Conservation (phyloP, 345 rosid species). For the Linum tenue region DNA sequence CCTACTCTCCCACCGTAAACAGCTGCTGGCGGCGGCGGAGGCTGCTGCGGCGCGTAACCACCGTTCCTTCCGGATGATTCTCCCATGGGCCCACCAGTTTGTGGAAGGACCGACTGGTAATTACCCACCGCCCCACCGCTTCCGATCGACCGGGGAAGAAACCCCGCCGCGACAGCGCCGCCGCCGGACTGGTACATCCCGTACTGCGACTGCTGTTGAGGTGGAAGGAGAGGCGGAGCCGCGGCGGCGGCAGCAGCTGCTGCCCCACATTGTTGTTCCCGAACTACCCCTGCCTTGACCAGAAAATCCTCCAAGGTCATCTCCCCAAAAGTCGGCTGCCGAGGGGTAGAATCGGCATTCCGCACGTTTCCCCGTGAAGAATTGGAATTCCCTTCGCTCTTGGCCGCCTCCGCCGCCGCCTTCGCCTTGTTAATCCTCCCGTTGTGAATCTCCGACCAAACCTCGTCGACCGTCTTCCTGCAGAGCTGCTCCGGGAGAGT, state of each 20-base stretch:
- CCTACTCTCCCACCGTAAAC: slow-evolving; percentile 44
- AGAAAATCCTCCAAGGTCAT: slow-evolving; percentile 90
- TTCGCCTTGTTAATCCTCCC: slow-evolving; percentile 17
- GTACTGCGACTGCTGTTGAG: slow-evolving; percentile 17
- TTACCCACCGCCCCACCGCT: no score
- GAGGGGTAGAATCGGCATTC: slow-evolving; percentile 28
- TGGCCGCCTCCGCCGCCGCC: slow-evolving; percentile 10
- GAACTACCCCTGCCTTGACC: slow-evolving; percentile 72
- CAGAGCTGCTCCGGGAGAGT: slow-evolving; percentile 54
- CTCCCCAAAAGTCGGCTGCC: slow-evolving; percentile 76
- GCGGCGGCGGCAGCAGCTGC: not conserved
- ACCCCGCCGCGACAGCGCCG: not conserved
- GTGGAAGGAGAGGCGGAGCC: slow-evolving; percentile 24
- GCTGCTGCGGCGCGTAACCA: slow-evolving; percentile 25
- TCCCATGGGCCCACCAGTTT: slow-evolving; percentile 17
- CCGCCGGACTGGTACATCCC: not conserved
- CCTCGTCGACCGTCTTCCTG: slow-evolving; percentile 86
- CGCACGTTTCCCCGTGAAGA: not conserved
- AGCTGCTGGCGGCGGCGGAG: slow-evolving; percentile 21
- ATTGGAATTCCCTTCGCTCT: not conserved
- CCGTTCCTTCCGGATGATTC: slow-evolving; percentile 32
- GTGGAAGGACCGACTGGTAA: slow-evolving; percentile 1
- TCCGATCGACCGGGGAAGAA: no score
- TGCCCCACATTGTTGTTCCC: slow-evolving; percentile 25
- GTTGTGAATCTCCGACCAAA: slow-evolving; percentile 79